Evolutionary conservation across 768 basidiomycete species (phyloP).

Genomic region (Lyophyllum shimeji): DNA sequence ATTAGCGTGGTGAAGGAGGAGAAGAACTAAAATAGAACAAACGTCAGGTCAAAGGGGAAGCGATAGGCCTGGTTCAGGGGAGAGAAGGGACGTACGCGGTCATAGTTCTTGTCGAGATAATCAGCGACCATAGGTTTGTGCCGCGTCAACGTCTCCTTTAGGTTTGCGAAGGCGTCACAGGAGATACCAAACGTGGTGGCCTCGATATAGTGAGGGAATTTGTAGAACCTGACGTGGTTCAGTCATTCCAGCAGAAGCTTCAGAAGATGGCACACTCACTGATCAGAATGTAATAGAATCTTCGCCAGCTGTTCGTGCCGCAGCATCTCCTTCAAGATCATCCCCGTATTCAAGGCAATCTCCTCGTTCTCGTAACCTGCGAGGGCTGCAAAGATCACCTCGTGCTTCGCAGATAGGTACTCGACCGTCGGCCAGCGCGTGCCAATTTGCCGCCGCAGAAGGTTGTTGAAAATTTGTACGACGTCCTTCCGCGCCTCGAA

Average conservation of each 20-base stretch:
- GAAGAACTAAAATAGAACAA: constrained; percentile 71
- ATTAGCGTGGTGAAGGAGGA: constrained; percentile 91
- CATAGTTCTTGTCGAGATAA: constrained; percentile 96
- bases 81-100: constrained; percentile 60
- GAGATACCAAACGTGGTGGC: constrained; percentile 97
- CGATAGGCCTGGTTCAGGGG: neutral
- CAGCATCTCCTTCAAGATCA: constrained; percentile 97
- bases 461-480: constrained; percentile 86
- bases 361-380: constrained; percentile 96
- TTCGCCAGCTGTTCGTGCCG: constrained; percentile 89
- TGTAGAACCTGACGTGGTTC: constrained; percentile 74
- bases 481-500: constrained; percentile 92
- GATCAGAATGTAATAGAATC: constrained; percentile 88
- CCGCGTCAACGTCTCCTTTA: constrained; percentile 95
- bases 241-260: neutral
- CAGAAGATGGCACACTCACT: constrained; percentile 54
- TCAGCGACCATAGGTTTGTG: constrained; percentile 99
- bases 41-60: neutral
- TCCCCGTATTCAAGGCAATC: constrained; percentile 94
- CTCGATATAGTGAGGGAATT: constrained; percentile 95
- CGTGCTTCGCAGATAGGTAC: constrained; percentile 76
- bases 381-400: constrained; percentile 77
- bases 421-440: constrained; percentile 96
- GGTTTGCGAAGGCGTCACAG: constrained; percentile 95
- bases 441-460: constrained; percentile 90